phyloP scores from a whole-genome alignment of 78 protist genomes.

The Acrasis kona region DNA sequence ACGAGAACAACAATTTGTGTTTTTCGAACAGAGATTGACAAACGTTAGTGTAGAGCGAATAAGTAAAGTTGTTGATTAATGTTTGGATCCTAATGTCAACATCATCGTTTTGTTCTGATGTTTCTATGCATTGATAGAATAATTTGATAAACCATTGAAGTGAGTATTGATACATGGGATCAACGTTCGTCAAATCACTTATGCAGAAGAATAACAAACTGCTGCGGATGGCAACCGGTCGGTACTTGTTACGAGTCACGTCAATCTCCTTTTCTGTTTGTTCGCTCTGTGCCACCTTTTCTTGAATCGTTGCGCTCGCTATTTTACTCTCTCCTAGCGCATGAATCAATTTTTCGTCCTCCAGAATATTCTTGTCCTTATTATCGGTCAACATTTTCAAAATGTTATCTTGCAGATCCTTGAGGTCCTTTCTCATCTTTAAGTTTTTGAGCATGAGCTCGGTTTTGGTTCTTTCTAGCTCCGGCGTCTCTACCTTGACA shows the following conservation, averaged over 20 bases:
- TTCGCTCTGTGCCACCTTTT: slow-evolving; percentile 49
- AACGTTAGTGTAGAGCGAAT: slow-evolving; percentile 53
- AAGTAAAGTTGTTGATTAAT: slow-evolving; percentile 50
- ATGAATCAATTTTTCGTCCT: slow-evolving; percentile 70
- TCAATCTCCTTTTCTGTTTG: slow-evolving; percentile 61
- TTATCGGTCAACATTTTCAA: slow-evolving; percentile 39
- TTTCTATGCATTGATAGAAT: slow-evolving; percentile 37
- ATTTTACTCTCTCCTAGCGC: slow-evolving; percentile 66
- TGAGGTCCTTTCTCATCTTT: slow-evolving; percentile 44
- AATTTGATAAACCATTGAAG: slow-evolving; percentile 71
- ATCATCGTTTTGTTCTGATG: slow-evolving; percentile 29
- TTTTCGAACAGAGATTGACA: slow-evolving; percentile 77
- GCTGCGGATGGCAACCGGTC: slow-evolving; percentile 45
- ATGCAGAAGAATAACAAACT: slow-evolving; percentile 75
- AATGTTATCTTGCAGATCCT: slow-evolving; percentile 61
- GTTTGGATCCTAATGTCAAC: slow-evolving; percentile 24
- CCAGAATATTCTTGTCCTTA: slow-evolving; percentile 60
- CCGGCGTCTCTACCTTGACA: slow-evolving; percentile 63
- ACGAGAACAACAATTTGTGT: slow-evolving; percentile 72
- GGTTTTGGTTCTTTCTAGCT: slow-evolving; percentile 60
- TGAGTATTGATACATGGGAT: slow-evolving; percentile 92
- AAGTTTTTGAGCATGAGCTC: slow-evolving; percentile 41
- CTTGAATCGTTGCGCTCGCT: slow-evolving; percentile 32
- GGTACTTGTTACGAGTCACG: slow-evolving; percentile 46
- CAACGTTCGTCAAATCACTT: slow-evolving; percentile 48